Evolutionary conservation across 2,329 filamentous ascomycete species (phyloP).

Genomic region (Hymenoscyphus occultus): DNA sequence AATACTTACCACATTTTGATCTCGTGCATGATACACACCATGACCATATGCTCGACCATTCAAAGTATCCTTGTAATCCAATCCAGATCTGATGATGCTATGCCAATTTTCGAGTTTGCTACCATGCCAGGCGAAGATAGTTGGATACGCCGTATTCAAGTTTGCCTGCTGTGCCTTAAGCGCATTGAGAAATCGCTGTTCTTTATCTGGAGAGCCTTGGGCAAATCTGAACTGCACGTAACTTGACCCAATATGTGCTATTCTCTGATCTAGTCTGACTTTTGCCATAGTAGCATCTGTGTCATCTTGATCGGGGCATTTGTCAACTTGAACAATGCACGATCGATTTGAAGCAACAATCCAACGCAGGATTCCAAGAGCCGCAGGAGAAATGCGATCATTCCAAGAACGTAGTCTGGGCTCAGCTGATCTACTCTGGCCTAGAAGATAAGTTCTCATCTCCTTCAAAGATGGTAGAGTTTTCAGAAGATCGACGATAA

Average conservation of each 20-base stretch:
- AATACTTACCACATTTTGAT: slow-evolving; percentile 43
- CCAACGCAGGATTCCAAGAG: slow-evolving; percentile 73
- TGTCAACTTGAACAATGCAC: slow-evolving; percentile 74
- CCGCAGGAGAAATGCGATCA: slow-evolving; percentile 60
- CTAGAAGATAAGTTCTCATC: slow-evolving; percentile 51
- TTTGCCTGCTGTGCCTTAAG: slow-evolving; percentile 46
- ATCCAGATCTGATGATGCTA: slow-evolving; percentile 77
- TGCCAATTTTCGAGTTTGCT: slow-evolving; percentile 80
- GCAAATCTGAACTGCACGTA: slow-evolving; percentile 85
- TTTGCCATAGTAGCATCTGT: slow-evolving; percentile 23
- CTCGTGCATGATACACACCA: slow-evolving; percentile 75
- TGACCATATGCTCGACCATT: slow-evolving; percentile 73
- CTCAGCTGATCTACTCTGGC: slow-evolving; percentile 28
- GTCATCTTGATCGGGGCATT: slow-evolving; percentile 32
- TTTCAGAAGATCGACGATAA: slow-evolving; percentile 52
- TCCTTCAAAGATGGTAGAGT: slow-evolving; percentile 59
- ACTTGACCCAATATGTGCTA: slow-evolving; percentile 56
- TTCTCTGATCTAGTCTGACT: slow-evolving; percentile 36
- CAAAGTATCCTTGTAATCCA: slow-evolving; percentile 62
- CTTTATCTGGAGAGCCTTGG: slow-evolving; percentile 85
- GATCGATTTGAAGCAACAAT: slow-evolving; percentile 87
- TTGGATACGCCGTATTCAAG: slow-evolving; percentile 51
- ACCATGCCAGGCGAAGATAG: slow-evolving; percentile 85
- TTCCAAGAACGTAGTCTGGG: slow-evolving; percentile 48
- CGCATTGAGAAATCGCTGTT: slow-evolving; percentile 67